Base-by-base conservation (phyloP, 345 rosid species). In the Ceriops decandra region DNA sequence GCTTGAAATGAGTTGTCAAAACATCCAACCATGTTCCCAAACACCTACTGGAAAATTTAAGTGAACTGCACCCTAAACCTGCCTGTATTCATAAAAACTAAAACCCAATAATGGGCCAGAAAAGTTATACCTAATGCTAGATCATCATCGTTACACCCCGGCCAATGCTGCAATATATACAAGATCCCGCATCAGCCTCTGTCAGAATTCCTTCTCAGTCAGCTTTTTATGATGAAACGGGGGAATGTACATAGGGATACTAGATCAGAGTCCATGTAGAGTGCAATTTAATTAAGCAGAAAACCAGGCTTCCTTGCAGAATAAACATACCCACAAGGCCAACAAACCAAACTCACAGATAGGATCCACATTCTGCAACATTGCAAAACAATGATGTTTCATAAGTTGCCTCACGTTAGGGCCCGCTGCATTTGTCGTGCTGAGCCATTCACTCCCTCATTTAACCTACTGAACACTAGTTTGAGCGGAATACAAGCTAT, bases 401-500 rank as follows among this genome's bases (percentile, higher is more conserved):
- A 74, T 10, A 47, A 64, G 57, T 64, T 62, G 49, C 64, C 59
- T 51, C 66, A 63, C 21, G 69, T 57, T 28, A 64, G 26, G 42
- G 72, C 36, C 5, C 73, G 69, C 24, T 74, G 60, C 52, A 49
- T 47, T n/a, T 68, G 77, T 27, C 72, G 30, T 35, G 78, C 78
- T 9, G 70, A 88, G n/a, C 97, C 89, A 67, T 86, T 95, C 84
- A 92, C 73, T 26, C 92, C 95, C 81, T 95, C 88, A 5, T 76
- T 84, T 76, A 95, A 86, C 84, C 99, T 80, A 78, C 97, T 92
- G 81, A 92, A 92, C n/a, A 90, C 96, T 80, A 95, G 51, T 80
- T 86, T 90, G 66, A 95, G 74, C 15, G 99, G 99, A 68, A 95
- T 77, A 76, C 97, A 95, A 33, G 96, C 82, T 52, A 95, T 71